Percentiles rank a stretch among this genome's conserved stretches.
These are phyloP conservation scores for Pelargonium fulgidum DNA, from an alignment of 441 rosid genomes.

Conservation along the genomic window DNA sequence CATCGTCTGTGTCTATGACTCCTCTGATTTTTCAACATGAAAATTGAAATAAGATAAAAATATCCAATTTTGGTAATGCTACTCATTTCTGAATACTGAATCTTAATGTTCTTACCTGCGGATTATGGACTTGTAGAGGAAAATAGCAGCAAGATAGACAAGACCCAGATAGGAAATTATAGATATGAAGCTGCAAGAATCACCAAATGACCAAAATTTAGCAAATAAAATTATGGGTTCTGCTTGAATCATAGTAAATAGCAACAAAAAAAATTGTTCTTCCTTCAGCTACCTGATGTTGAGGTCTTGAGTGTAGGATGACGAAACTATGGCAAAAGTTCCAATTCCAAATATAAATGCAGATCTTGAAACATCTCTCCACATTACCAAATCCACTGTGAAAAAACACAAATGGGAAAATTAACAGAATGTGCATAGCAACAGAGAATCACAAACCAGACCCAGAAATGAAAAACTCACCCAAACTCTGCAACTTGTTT, in stretches of 20 bases:
- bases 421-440: slow-evolving; percentile 1
- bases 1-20: slow-evolving; percentile 34
- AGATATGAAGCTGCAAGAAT: slow-evolving; percentile 55
- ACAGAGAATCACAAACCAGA: neutral
- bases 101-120: slow-evolving; percentile 39
- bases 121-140: slow-evolving; percentile 57
- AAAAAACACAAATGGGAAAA: slow-evolving; percentile 4
- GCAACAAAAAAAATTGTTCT: neutral
- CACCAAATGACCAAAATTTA: neutral
- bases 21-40: slow-evolving; percentile 32
- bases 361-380: slow-evolving; percentile 77
- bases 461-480: slow-evolving; percentile 29
- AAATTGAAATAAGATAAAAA: neutral
- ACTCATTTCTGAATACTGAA: neutral
- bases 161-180: slow-evolving; percentile 70
- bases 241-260: neutral
- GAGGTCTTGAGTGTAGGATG: slow-evolving; percentile 67
- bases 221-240: neutral
- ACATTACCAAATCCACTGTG: slow-evolving; percentile 84
- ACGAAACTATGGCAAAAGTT: slow-evolving; percentile 57
- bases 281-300: slow-evolving; percentile 42
- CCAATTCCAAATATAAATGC: slow-evolving; percentile 72
- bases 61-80: neutral
- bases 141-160: slow-evolving; percentile 58
- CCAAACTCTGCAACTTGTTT: slow-evolving; percentile 57